Evolutionary conservation across 176 grass and related monocot genomes (phyloP).

Genomic region (Hordeum vulgare): DNA sequence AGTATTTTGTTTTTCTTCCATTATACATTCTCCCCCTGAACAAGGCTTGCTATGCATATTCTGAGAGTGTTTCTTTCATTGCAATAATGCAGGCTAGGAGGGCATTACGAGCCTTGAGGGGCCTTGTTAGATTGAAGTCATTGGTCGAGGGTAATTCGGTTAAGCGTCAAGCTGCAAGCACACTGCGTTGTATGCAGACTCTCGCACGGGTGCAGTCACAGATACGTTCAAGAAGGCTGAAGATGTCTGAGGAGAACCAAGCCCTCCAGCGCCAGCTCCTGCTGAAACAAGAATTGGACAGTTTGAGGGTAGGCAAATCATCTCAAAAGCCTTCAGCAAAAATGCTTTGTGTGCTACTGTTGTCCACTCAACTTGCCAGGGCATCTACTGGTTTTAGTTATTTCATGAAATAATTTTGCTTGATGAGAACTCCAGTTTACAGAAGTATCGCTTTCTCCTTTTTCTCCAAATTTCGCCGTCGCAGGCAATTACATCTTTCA

Average conservation of each 20-base stretch:
- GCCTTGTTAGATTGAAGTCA: constrained; percentile 87
- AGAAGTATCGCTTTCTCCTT: background rate
- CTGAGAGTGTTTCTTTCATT: background rate
- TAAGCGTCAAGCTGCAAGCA: constrained; percentile 89
- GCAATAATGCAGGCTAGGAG: constrained; percentile 70
- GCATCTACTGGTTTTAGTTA: background rate
- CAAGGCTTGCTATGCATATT: background rate
- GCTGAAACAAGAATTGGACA: constrained; percentile 86
- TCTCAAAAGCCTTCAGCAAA: constrained; percentile 23
- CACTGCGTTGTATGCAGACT: constrained; percentile 91
- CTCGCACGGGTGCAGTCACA: constrained; percentile 85
- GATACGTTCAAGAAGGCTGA: constrained; percentile 71
- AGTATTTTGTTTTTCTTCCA: background rate
- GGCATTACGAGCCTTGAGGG: constrained; percentile 74
- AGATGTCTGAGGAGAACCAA: constrained; percentile 95
- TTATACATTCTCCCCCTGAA: background rate
- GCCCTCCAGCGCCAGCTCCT: constrained; percentile 86
- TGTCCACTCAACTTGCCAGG: background rate
- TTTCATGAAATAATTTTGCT: background rate
- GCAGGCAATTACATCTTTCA: background rate
- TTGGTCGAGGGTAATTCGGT: constrained; percentile 87
- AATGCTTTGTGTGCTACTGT: background rate
- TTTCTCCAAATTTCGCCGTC: background rate
- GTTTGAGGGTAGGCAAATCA: constrained; percentile 62
- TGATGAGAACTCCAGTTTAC: background rate